These are phyloP conservation scores for Aspergillus piperis DNA, from an alignment of 2,329 filamentous ascomycete species.

Conservation along the genomic window DNA sequence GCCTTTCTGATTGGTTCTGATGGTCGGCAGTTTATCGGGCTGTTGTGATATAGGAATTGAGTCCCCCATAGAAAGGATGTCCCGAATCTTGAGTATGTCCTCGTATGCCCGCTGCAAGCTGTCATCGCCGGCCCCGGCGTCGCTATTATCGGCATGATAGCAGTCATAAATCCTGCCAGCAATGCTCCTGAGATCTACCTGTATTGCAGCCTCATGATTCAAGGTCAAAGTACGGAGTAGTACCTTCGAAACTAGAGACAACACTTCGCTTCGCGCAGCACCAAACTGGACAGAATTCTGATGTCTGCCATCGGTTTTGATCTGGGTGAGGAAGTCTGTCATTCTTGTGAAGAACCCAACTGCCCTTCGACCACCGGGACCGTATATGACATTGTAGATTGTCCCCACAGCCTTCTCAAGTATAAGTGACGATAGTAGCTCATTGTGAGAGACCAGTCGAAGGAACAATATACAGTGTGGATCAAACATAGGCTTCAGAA, in stretches of 20 bases:
- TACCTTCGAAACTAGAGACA: conserved; percentile 8
- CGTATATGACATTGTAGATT: conserved; percentile 18
- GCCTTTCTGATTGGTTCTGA: not conserved
- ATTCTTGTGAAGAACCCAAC: conserved; percentile 7
- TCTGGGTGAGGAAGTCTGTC: not conserved
- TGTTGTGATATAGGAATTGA: not conserved
- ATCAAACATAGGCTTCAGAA: conserved; percentile 15
- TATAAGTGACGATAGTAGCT: conserved; percentile 5
- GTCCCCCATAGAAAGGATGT: conserved; percentile 3
- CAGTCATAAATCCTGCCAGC: not conserved
- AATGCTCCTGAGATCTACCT: conserved; percentile 4
- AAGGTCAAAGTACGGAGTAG: conserved; percentile 5
- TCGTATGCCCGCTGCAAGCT: not conserved
- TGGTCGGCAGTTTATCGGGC: not conserved
- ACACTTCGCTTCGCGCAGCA: not conserved
- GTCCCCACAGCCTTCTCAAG: conserved; percentile 17
- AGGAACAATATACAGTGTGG: conserved; percentile 17
- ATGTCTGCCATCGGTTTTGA: not conserved
- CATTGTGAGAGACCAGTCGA: conserved; percentile 4
- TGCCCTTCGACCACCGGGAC: conserved; percentile 7
- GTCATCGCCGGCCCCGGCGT: not conserved
- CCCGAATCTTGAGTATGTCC: not conserved
- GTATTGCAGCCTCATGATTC: conserved; percentile 11
- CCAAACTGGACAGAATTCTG: not conserved
- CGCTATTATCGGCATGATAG: not conserved